Conservation (phyloP, 2,329 filamentous ascomycete species). For the Aciculosporium take region DNA sequence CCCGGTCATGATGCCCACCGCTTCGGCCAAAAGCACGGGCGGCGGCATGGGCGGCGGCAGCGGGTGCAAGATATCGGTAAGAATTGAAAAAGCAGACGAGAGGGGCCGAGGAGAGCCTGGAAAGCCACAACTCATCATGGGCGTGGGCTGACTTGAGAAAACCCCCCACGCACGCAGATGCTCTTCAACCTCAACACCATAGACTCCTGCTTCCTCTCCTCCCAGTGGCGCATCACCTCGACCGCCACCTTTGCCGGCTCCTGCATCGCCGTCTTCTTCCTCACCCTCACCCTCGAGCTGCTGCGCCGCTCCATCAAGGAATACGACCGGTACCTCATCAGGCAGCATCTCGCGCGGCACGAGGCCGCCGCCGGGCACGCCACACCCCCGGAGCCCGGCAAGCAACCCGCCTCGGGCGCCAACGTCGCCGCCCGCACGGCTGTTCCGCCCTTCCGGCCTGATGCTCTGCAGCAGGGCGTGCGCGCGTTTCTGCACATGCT, state of each 20-base stretch:
- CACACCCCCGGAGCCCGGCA: slow-evolving; percentile 7
- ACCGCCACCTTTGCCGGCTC: slow-evolving; percentile 62
- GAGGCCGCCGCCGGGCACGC: slow-evolving; percentile 6
- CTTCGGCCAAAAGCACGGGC: slow-evolving; percentile 6
- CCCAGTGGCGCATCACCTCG: slow-evolving; percentile 55
- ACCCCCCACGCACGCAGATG: slow-evolving; percentile 37
- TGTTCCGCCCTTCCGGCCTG: slow-evolving; percentile 37
- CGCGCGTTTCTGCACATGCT: slow-evolving; percentile 54
- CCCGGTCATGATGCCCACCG: slow-evolving; percentile 7
- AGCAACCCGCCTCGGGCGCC: slow-evolving; percentile 7
- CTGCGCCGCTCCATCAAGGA: slow-evolving; percentile 57
- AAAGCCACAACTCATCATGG: no score
- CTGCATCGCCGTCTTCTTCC: slow-evolving; percentile 63
- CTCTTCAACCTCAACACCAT: slow-evolving; percentile 67
- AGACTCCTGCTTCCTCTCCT: slow-evolving; percentile 55
- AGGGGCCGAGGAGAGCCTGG: no score
- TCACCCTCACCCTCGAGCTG: slow-evolving; percentile 58
- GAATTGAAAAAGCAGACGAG: neutral
- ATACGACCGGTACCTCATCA: slow-evolving; percentile 54
- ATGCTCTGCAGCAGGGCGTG: slow-evolving; percentile 47
- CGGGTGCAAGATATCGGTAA: slow-evolving; percentile 27
- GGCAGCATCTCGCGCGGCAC: slow-evolving; percentile 30
- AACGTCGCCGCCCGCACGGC: slow-evolving; percentile 3
- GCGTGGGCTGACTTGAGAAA: no score
- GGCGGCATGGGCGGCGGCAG: slow-evolving; percentile 14